phyloP scores from a whole-genome alignment of 2,329 filamentous ascomycete species.

The Colletotrichum shisoi region DNA sequence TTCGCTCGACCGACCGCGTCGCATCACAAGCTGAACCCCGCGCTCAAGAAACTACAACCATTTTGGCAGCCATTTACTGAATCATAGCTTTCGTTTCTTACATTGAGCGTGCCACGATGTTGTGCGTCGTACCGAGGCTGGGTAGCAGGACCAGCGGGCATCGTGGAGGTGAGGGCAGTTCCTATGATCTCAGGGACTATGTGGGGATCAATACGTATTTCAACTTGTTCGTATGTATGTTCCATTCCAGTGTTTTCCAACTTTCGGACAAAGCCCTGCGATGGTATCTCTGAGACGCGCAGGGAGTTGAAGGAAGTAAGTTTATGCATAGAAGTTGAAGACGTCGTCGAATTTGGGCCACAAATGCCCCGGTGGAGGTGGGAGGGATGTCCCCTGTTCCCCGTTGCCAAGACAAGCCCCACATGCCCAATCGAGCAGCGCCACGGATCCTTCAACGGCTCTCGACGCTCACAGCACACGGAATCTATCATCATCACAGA shows the following conservation, averaged over 20 bases:
- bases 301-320: not conserved
- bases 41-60: no score
- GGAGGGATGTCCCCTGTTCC: conserved; percentile 11
- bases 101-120: not conserved
- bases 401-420: not conserved
- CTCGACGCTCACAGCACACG: not conserved
- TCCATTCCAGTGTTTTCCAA: no score
- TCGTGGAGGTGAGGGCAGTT: no score
- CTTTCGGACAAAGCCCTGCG: not conserved
- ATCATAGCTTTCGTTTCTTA: no score
- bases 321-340: not conserved
- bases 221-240: no score
- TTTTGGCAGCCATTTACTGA: no score
- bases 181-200: no score
- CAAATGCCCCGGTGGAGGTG: not conserved
- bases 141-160: not conserved
- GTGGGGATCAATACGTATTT: no score
- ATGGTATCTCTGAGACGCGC: not conserved
- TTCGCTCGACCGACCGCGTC: not conserved
- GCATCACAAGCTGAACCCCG: not conserved
- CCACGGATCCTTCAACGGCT: conserved; percentile 6
- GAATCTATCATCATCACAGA: not conserved
- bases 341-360: conserved; percentile 16
- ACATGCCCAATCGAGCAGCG: conserved; percentile 10
- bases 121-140: not conserved